phyloP scores from a whole-genome alignment of 202 grass and related monocot genomes.

The Dendrocalamus latiflorus region DNA sequence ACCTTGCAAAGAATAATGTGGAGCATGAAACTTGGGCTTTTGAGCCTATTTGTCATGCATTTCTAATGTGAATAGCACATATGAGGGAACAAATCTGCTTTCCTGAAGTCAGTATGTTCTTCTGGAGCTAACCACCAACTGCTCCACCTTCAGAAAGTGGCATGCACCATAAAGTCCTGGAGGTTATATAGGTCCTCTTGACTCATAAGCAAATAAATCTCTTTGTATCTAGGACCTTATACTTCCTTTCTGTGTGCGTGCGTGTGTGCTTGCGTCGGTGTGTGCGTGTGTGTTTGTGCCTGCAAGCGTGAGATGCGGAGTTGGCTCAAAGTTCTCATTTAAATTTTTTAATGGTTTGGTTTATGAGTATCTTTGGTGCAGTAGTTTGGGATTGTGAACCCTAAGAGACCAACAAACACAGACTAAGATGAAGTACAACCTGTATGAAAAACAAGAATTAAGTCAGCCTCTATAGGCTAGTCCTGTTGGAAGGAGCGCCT shows the following conservation, averaged over 20 bases:
- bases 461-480: neutral
- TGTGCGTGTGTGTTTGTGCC: neutral
- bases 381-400: neutral
- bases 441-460: neutral
- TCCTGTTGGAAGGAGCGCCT: neutral
- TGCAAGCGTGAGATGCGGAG: neutral
- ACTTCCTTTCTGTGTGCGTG: neutral
- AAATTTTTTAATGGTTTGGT: neutral
- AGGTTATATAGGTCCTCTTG: neutral
- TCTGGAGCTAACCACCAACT: neutral
- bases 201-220: neutral
- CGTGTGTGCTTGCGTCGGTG: too few species aligned
- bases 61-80: too few species aligned
- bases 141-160: conserved; percentile 17
- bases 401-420: neutral
- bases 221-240: conserved; percentile 7
- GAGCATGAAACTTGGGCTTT: too few species aligned
- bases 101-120: neutral
- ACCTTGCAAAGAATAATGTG: too few species aligned
- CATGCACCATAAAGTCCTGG: neutral
- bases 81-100: too few species aligned
- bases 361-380: neutral
- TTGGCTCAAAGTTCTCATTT: neutral
- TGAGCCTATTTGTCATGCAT: too few species aligned
- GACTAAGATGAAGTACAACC: neutral